Conservation (phyloP, 441 rosid genomes). For the Aleurites moluccanus region DNA sequence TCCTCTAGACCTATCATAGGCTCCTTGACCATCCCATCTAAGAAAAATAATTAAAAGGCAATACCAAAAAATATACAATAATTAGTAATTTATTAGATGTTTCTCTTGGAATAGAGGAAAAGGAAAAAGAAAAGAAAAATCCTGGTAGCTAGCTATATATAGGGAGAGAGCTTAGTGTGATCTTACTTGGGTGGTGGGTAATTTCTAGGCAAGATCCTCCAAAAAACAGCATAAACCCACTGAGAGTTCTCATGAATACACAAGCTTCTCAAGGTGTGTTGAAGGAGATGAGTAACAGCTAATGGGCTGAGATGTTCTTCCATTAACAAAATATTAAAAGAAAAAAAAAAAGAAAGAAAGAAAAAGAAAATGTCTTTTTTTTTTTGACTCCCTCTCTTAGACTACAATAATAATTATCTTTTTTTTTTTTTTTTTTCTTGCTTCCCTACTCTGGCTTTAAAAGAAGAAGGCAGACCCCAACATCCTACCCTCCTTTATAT, state of each 20-base stretch:
- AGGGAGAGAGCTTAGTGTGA: background rate
- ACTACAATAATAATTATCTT: background rate
- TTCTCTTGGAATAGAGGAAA: too few species aligned
- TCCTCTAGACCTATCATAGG: constrained; percentile 94
- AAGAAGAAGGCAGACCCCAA: constrained; percentile 46
- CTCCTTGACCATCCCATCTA: constrained; percentile 97
- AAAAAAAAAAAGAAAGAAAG: too few species aligned
- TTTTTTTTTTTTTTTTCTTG: background rate
- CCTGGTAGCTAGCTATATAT: background rate
- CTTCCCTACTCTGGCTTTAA: constrained; percentile 25
- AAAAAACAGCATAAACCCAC: constrained; percentile 99
- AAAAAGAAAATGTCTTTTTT: background rate
- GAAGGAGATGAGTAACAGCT: constrained; percentile 94
- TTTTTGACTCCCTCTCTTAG: background rate
- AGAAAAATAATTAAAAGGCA: constrained; percentile 17
- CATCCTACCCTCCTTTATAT: constrained; percentile 52
- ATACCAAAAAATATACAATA: background rate
- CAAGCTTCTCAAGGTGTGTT: constrained; percentile 88
- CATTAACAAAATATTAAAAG: constrained; percentile 37
- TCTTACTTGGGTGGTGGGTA: constrained; percentile 99
- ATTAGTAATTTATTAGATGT: too few species aligned
- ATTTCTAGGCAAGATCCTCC: constrained; percentile 98
- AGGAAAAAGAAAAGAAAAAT: background rate
- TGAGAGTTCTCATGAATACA: constrained; percentile 86
- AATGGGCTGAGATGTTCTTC: constrained; percentile 83